Percentiles rank a stretch among this genome's conserved stretches.
phyloP scores from a whole-genome alignment of 2,329 filamentous ascomycete species.

The Aspergillus floridensis region DNA sequence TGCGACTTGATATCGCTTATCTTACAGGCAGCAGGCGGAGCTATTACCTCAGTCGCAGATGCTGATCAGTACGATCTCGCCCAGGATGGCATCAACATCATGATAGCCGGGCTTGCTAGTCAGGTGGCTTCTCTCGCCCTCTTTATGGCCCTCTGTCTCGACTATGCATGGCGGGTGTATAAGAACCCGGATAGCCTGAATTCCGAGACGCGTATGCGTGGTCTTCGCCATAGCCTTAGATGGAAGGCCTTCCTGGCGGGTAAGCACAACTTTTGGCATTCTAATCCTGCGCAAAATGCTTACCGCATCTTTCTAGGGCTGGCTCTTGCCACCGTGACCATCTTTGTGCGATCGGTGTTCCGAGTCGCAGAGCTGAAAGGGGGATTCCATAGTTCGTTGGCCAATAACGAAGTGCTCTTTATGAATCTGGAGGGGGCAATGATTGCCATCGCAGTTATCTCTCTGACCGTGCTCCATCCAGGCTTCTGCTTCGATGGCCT shows the following conservation, averaged over 20 bases:
- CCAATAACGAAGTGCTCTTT: conserved; percentile 50
- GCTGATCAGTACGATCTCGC: neutral
- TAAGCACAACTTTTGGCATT: no score
- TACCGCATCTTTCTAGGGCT: neutral
- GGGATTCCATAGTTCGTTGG: conserved; percentile 47
- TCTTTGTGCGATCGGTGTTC: conserved; percentile 49
- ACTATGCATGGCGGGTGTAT: conserved; percentile 13
- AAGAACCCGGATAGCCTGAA: neutral
- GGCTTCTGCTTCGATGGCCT: no score
- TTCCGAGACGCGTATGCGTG: neutral
- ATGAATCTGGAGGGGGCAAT: conserved; percentile 53
- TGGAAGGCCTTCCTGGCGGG: neutral
- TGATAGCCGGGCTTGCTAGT: conserved; percentile 9
- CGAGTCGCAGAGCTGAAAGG: conserved; percentile 50
- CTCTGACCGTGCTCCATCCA: neutral
- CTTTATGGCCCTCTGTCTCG: conserved; percentile 14
- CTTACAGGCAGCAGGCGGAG: conserved; percentile 56
- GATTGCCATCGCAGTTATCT: conserved; percentile 33
- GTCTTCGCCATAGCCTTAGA: neutral
- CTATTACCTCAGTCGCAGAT: conserved; percentile 41
- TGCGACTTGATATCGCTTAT: conserved; percentile 57
- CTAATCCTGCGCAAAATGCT: no score
- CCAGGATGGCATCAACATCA: conserved; percentile 20
- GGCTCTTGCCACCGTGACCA: conserved; percentile 37
- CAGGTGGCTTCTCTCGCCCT: conserved; percentile 17